Base-by-base conservation (phyloP, 2,329 filamentous ascomycete genomes). In the Ceratocystis smalleyi region DNA sequence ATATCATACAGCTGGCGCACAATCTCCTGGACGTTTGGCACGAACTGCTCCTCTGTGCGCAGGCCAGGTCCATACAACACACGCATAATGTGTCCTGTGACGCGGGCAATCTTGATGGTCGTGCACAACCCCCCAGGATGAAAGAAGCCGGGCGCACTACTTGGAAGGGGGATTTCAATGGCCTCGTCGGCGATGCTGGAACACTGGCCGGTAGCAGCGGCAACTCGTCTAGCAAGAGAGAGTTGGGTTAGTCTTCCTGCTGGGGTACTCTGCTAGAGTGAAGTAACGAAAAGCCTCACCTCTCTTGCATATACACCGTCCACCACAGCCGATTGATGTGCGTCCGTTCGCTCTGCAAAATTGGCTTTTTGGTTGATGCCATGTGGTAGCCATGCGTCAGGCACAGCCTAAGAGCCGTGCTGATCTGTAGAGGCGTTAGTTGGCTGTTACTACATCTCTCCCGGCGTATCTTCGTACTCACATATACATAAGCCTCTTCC, bases 21-120 rank as follows among this genome's bases (percentile, higher is more conserved):
- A 5, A 73, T 72, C 5, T 72, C 71, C 2, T 73, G 71, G 0
- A 73, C 71, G 2, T 69, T 70, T 1, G 71, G 71, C 7, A 73
- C 71, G 27, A 73, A 73, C 0, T 69, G 70, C 0, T 70, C 68
- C 59, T 73, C 71, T 1, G 71, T 69, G 49, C 71, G 71, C 12
- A 69, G 68, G 1, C 71, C 69, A 0, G 71, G 70, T 0, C 71
- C 72, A n/a, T 73, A 73, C 1, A 73, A 67, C 1, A 72, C 71
- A 69, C 17, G 6, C 43, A 72, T 67, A 17, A 72, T 72, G 17
- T 70, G 69, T 0, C 70, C 70, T 2, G 69, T 69, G 0, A 68
- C 68, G 32, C 66, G 68, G 10, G 69, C 69, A 5, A 70, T 69
- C 49, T 70, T 69, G 27, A 72, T 72, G 22, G 71, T 72, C 32